Evolutionary conservation across 495 filamentous ascomycete genomes (phyloP).

Genomic region (Penicillium coprophilum): DNA sequence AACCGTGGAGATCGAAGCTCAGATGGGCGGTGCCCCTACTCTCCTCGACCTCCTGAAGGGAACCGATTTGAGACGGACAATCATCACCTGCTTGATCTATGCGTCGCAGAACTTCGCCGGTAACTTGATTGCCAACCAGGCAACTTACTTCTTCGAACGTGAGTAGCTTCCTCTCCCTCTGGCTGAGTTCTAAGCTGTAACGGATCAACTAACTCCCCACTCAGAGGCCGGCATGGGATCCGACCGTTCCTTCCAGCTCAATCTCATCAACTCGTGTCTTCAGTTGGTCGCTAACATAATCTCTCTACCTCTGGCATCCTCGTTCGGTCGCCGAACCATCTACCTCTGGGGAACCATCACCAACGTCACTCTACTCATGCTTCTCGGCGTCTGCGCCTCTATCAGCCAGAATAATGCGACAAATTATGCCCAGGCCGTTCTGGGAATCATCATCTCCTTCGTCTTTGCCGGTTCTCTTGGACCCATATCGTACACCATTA

Average conservation of each 20-base stretch:
- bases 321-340: conserved; percentile 48
- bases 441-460: conserved; percentile 55
- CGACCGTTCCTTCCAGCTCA: conserved; percentile 33
- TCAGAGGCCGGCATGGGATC: conserved; percentile 29
- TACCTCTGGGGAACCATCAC: conserved; percentile 44
- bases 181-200: background rate
- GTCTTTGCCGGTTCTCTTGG: conserved; percentile 43
- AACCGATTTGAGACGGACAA: conserved; percentile 63
- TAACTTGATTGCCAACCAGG: conserved; percentile 30
- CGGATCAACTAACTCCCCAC: conserved; percentile 12
- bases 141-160: conserved; percentile 33
- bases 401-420: conserved; percentile 33
- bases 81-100: conserved; percentile 61
- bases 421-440: conserved; percentile 47
- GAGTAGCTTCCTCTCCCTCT: conserved; percentile 3
- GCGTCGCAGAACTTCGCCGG: conserved; percentile 41
- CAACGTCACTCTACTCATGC: conserved; percentile 32
- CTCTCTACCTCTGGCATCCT: conserved; percentile 30
- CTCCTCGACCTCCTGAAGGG: conserved; percentile 69
- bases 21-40: conserved; percentile 54
- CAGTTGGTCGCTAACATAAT: conserved; percentile 33
- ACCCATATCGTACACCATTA: conserved; percentile 56
- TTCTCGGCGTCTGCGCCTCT: conserved; percentile 49
- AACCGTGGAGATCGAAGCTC: conserved; percentile 64
- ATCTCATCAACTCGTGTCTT: conserved; percentile 40